Percentiles rank a stretch among this genome's conserved stretches.
Evolutionary conservation across 2,329 filamentous ascomycete genomes (phyloP).

Genomic region (Xylariaceae sp.): DNA sequence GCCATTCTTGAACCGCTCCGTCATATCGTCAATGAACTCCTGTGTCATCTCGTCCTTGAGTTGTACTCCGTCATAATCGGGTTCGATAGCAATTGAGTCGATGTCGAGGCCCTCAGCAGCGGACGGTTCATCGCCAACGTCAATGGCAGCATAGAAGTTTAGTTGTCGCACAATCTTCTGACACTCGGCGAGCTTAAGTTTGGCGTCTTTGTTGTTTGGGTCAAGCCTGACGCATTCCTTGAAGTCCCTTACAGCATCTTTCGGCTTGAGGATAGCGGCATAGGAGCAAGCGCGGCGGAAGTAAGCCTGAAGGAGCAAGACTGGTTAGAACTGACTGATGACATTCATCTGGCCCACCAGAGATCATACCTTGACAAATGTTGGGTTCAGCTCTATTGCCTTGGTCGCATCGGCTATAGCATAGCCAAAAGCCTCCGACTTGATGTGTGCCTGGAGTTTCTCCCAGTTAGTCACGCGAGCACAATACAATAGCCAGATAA

Average conservation of each 20-base stretch:
- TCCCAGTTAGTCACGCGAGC: slow-evolving; percentile 54
- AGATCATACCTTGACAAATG: slow-evolving; percentile 78
- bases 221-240: slow-evolving; percentile 87
- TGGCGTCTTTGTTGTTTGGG: slow-evolving; percentile 87
- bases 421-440: slow-evolving; percentile 93
- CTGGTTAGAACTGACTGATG: slow-evolving; percentile 12
- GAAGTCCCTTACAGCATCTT: slow-evolving; percentile 90
- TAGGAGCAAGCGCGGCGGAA: slow-evolving; percentile 92
- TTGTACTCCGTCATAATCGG: slow-evolving; percentile 81
- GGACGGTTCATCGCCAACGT: slow-evolving; percentile 89
- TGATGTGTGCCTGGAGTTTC: slow-evolving; percentile 78
- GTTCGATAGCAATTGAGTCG: slow-evolving; percentile 81
- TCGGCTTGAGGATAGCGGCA: slow-evolving; percentile 86
- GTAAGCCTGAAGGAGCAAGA: slow-evolving; percentile 69
- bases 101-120: slow-evolving; percentile 90
- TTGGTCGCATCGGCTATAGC: slow-evolving; percentile 89
- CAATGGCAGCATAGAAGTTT: slow-evolving; percentile 94
- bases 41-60: slow-evolving; percentile 87
- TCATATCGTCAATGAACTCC: slow-evolving; percentile 98
- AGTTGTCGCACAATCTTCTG: slow-evolving; percentile 92
- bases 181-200: slow-evolving; percentile 88
- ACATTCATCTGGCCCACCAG: neutral
- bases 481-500: neutral
- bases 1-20: slow-evolving; percentile 90
- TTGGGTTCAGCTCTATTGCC: slow-evolving; percentile 86